A percentile compares a stretch with the other conserved stretches of the same genome.
These are phyloP conservation scores for Diplosphaera chodatii DNA, from an alignment of 139 green algal genomes.

Conservation along the genomic window DNA sequence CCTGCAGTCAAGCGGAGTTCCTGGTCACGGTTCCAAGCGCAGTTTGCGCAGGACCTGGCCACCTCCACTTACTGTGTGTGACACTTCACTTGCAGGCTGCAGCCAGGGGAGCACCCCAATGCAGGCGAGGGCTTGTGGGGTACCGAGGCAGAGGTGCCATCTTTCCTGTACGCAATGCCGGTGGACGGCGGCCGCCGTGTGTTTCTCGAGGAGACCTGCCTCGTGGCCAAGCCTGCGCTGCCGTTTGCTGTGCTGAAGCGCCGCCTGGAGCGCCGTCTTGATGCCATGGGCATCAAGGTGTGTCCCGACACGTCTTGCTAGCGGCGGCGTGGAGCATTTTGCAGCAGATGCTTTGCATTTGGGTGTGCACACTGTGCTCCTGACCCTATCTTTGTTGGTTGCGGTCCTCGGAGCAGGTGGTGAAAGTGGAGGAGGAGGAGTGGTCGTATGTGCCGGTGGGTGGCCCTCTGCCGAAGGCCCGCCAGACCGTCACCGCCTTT, in stretches of 20 bases:
- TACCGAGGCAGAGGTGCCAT: conserved; percentile 52
- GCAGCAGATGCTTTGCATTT: no score
- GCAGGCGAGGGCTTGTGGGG: conserved; percentile 65
- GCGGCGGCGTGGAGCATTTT: no score
- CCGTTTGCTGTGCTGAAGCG: conserved; percentile 73
- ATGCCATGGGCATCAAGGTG: conserved; percentile 61
- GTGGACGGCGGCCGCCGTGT: conserved; percentile 40
- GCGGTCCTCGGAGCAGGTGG: conserved; percentile 14
- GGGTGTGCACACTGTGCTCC: no score
- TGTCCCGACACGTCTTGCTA: no score
- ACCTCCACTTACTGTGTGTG: neutral
- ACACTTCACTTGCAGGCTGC: conserved; percentile 9
- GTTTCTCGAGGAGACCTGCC: conserved; percentile 82
- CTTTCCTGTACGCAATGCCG: conserved; percentile 82
- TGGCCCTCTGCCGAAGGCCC: conserved; percentile 59
- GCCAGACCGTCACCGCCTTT: conserved; percentile 68
- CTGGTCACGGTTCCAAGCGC: no score
- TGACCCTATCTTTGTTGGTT: no score
- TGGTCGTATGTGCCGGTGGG: conserved; percentile 92
- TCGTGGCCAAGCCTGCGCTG: conserved; percentile 71
- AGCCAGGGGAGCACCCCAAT: conserved; percentile 52
- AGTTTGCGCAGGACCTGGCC: no score
- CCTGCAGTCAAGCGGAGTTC: no score
- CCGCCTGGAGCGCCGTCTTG: conserved; percentile 55
- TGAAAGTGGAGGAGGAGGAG: conserved; percentile 82